Evolutionary conservation across 2,329 filamentous ascomycete species (phyloP).

Genomic region (Colletotrichum navitas): DNA sequence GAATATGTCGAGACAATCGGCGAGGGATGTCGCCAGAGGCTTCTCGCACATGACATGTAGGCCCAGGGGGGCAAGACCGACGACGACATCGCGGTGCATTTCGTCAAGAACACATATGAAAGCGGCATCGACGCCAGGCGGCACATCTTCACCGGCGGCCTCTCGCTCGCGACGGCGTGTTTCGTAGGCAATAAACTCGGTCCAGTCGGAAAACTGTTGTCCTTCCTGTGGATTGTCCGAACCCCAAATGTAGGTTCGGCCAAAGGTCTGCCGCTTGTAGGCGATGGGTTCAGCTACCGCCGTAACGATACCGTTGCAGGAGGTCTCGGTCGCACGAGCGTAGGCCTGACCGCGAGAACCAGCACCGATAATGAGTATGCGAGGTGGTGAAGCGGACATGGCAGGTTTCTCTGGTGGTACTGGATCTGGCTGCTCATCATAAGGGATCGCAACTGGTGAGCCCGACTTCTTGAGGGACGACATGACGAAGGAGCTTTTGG

Average conservation of each 20-base stretch:
- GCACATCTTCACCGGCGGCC: conserved; percentile 62
- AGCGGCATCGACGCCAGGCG: conserved; percentile 70
- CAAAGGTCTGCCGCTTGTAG: conserved; percentile 81
- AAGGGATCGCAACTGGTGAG: conserved; percentile 30
- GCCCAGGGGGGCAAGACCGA: conserved; percentile 75
- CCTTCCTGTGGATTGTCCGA: conserved; percentile 63
- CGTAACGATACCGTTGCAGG: conserved; percentile 76
- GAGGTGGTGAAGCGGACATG: conserved; percentile 65
- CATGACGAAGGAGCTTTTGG: conserved; percentile 15
- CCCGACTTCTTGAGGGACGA: conserved; percentile 36
- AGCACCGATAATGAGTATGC: conserved; percentile 84
- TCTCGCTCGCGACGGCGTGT: conserved; percentile 67
- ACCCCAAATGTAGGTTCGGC: conserved; percentile 80
- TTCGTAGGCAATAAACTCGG: conserved; percentile 82
- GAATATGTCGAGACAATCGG: conserved; percentile 83
- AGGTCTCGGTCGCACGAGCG: conserved; percentile 73
- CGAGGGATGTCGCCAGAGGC: conserved; percentile 83
- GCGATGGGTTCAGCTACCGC: conserved; percentile 85
- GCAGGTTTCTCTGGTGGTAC: conserved; percentile 56
- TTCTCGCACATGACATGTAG: conserved; percentile 97
- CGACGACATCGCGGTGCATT: conserved; percentile 85
- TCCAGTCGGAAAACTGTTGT: conserved; percentile 81
- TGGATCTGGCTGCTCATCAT: conserved; percentile 46
- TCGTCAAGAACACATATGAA: conserved; percentile 84
- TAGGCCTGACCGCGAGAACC: conserved; percentile 84